Evolutionary conservation across 129 eudicot species (phyloP), one percentile per base, ranked within the genome.

Genomic region (Tagetes patula): DNA sequence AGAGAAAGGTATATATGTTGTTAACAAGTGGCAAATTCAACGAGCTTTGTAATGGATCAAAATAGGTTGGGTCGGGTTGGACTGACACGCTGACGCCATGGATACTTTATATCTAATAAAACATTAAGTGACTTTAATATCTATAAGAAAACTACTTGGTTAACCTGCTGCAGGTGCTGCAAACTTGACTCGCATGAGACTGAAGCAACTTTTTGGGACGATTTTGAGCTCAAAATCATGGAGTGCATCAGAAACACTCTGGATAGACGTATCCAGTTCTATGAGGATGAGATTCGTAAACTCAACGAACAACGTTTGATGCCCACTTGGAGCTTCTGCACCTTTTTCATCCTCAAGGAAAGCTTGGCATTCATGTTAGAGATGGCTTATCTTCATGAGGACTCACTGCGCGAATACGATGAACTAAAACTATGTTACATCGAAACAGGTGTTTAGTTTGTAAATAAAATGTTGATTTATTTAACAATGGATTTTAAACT

Each of bases 301-400:
- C 93, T 94, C 79, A 90, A 91, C 62, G 98, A 94, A 75, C 98
- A 87, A 69, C 87, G 98, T 3, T 78, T 94, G 59, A 87, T 83
- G 97, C 98, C 97, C 64, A 74, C 84, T 63, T 94, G 98, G 98
- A 94, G 88, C 79, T 94, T 90, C 72, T 88, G 98, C 46, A 87
- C 86, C 75, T 84, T 87, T 79, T 94, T 94, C 85, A 90, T 94
- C 70, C 80, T 94, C 75, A 94, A 88, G 96, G 99, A 94, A 86
- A 94, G 99, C 78, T 65, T 94, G 82, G 97, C 99, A 53, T 88
- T 86, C 75, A 94, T 94, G 96, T 90, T 94, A 78, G 94, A 94
- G 82, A 82, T 90, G 88, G 96, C 99, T 78, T 83, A 90, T 83
- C 94, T 94, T 61, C 88, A 90, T 76, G 99, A 90, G 81, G 99